Base-by-base conservation (phyloP, 2,329 filamentous ascomycete species). In the Domatiomyces globalis region DNA sequence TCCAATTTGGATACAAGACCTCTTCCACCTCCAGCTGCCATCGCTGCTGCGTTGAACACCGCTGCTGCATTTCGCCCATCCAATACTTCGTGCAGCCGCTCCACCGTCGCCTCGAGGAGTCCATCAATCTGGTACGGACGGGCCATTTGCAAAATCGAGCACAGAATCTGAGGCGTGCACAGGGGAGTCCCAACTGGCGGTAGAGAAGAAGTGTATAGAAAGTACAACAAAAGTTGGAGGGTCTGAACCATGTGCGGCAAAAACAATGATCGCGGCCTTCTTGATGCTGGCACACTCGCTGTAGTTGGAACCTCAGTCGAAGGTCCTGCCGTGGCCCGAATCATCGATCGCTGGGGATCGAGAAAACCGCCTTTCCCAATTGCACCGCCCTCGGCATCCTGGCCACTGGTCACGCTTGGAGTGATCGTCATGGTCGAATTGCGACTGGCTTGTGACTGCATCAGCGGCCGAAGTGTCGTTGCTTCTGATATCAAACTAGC, bases 21-120 rank as follows among this genome's bases (percentile, higher is more conserved):
- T 46, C 88, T 80, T 0, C 92, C 92, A 22, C 92, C 89, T 9
- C 92, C 92, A 1, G 92, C 92, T 0, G 89, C 92, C 92, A 96
- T 96, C 49, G 92, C 92, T 0, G 90, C 92, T 0, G 92, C 92
- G 59, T 98, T 98, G 73, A 98, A 98, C 0, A 98, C 89, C 5
- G 92, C 92, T 0, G 92, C 92, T 0, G 92, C 90, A 60, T 96
- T 98, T 46, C 90, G 79, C 46, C 87, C 92, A 65, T 98, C 92
- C 3, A 98, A 78, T 0, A 94, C 79, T 27, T 85, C 78, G 63
- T 98, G 92, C 0, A 98, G 75, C 6, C 90, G 80, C 67, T 96
- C 88, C 8, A 96, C 87, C 1, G 94, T 87, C 0, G 87, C 87
- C 69, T 98, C 92, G 1, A 96, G 73, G 1, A 98, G 76, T 0